A percentile compares a stretch with the other conserved stretches of the same genome.
Evolutionary conservation across 2,329 filamentous ascomycete species (phyloP).

Genomic region (Exophiala viscosa): DNA sequence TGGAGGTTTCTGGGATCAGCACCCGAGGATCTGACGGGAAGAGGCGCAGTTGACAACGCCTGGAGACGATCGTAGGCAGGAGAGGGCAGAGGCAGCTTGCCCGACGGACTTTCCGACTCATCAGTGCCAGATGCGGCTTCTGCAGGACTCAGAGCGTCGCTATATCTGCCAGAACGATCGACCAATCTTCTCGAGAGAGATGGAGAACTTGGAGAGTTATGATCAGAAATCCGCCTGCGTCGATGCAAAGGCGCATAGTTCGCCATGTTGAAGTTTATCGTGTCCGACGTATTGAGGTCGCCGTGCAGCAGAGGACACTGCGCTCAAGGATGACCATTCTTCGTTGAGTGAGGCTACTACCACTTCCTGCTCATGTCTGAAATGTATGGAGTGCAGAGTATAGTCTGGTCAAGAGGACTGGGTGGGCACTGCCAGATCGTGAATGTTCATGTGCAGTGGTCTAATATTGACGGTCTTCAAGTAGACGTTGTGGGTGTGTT

Average conservation of each 20-base stretch:
- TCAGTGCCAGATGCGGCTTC: conserved; percentile 20
- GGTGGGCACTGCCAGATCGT: too few relatives aligned
- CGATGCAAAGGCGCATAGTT: conserved; percentile 22
- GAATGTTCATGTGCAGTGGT: too few relatives aligned
- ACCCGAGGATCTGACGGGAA: background rate
- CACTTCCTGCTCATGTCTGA: too few relatives aligned
- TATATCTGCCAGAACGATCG: conserved; percentile 20
- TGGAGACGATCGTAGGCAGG: conserved; percentile 11
- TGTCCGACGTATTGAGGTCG: background rate
- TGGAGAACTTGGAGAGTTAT: conserved; percentile 25
- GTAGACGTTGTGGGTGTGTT: too few relatives aligned
- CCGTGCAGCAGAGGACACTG: conserved; percentile 5
- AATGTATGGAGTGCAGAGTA: too few relatives aligned
- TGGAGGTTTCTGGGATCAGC: conserved; percentile 8
- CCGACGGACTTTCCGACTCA: conserved; percentile 22
- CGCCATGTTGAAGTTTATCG: conserved; percentile 17
- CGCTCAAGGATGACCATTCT: conserved; percentile 9
- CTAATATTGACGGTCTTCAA: too few relatives aligned
- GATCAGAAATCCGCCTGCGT: conserved; percentile 25
- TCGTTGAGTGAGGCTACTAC: background rate
- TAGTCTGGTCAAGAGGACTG: too few relatives aligned
- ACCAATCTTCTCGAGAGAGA: conserved; percentile 18
- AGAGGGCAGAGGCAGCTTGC: conserved; percentile 16
- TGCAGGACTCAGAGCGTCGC: conserved; percentile 19
- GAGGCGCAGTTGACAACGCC: conserved; percentile 6